Evolutionary conservation across 2,329 filamentous ascomycete species (phyloP), one percentile per base, ranked within the genome.

Genomic region (Amauroascus niger): DNA sequence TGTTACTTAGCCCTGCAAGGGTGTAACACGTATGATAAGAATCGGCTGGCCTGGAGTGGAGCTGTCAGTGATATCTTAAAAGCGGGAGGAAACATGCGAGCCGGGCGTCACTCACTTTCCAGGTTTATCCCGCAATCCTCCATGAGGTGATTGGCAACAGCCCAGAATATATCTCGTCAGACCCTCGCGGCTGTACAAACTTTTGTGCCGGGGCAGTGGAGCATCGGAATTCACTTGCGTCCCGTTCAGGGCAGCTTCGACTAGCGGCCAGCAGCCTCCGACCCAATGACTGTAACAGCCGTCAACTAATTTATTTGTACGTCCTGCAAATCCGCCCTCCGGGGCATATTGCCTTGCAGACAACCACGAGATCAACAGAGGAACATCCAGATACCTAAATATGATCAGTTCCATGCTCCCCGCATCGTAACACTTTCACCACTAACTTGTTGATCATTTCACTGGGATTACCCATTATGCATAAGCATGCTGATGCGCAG

Each of bases 231-330:
- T 58, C 50, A 61, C 58, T 52, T 68, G 70, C 53, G 75, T 74
- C 26, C 79, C 80, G 60, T 79, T 78, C 55, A 93, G 72, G 52
- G 84, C 84, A 54, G 88, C 87, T 73, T 96, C 86, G 61, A 97
- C 76, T 59, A 98, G 72, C 44, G 91, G 85, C 88, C 90, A 98
- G 73, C 90, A 97, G 52, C 86, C 87, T 52, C 93, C 93, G 32
- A 95, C 86, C 93, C 93, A 98, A 71, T 96, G 91, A 67, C 88
- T 95, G 74, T 98, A 98, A 73, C 93, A 98, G 44, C 91, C 93
- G 69, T 98, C 93, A 30, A 97, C 93, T 30, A 98, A 79, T 73
- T 98, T 98, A 76, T 97, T 97, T 26, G 91, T 95, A 61, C 93
- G 85, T 57, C 93, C 93, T 39, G 88, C 86, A 65, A 95, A 90